Conservation (phyloP, 495 filamentous ascomycete genomes). For the Xylaria castorea region DNA sequence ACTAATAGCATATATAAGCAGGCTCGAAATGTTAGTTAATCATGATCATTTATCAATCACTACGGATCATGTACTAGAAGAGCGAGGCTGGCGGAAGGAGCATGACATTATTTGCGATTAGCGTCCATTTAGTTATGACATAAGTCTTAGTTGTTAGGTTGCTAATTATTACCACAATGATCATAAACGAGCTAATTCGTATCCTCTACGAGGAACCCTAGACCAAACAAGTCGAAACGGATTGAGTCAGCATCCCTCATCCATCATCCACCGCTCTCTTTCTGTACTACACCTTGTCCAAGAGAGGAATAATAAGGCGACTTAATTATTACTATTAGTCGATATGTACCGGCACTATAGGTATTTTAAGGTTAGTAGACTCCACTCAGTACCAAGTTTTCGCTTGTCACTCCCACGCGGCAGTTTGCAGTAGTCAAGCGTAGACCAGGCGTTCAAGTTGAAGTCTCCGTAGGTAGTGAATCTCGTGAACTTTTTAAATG, state of each 20-base stretch:
- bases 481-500: neutral
- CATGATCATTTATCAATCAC: neutral
- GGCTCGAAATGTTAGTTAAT: neutral
- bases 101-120: neutral
- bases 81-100: neutral
- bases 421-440: neutral
- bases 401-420: neutral
- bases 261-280: neutral
- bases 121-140: neutral
- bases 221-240: neutral
- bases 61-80: neutral
- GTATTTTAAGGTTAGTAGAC: slow-evolving; percentile 16
- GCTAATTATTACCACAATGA: slow-evolving; percentile 1
- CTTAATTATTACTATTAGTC: neutral
- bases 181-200: neutral
- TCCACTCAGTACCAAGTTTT: slow-evolving; percentile 2
- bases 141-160: neutral
- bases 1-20: neutral
- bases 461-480: neutral
- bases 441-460: neutral
- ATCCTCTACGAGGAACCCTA: neutral
- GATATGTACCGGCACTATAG: slow-evolving; percentile 3
- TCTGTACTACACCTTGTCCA: slow-evolving; percentile 5
- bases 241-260: slow-evolving; percentile 7
- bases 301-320: neutral